Percentiles rank a stretch among this genome's conserved stretches.
Conservation (phyloP, 176 grass and related monocot species). For the Phoenix roebelenii region DNA sequence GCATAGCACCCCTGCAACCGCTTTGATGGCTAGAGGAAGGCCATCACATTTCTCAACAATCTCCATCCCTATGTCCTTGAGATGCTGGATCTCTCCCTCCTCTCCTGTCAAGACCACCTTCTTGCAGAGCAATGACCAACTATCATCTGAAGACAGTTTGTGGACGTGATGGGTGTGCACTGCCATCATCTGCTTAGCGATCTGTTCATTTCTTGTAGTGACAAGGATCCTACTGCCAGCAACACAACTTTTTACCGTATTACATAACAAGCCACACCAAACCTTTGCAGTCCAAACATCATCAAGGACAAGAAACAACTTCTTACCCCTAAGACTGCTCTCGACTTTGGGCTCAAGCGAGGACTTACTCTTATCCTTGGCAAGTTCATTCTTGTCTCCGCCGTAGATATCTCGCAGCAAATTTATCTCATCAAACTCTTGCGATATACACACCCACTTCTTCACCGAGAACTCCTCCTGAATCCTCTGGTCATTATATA, state of each 20-base stretch:
- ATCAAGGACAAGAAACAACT: conserved; percentile 23
- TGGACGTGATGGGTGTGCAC: conserved; percentile 12
- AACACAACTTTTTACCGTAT: conserved; percentile 5
- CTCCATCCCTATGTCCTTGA: not conserved
- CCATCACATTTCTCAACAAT: no score
- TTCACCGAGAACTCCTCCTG: conserved; percentile 17
- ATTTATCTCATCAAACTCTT: conserved; percentile 1
- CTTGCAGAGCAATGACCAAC: conserved; percentile 26
- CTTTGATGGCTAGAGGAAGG: no score
- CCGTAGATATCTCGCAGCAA: conserved; percentile 11
- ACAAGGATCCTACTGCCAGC: conserved; percentile 22
- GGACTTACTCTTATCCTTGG: not conserved
- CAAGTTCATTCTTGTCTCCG: not conserved
- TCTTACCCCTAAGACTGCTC: conserved; percentile 7
- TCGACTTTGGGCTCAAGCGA: conserved; percentile 11
- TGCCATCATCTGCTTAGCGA: conserved; percentile 19
- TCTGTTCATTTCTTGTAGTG: conserved; percentile 27
- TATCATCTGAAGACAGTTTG: conserved; percentile 19
- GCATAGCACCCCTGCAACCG: conserved; percentile 30
- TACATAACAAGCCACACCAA: conserved; percentile 11
- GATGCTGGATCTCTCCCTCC: conserved; percentile 1
- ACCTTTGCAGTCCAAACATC: conserved; percentile 25
- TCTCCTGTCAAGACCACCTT: conserved; percentile 9
- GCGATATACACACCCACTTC: conserved; percentile 24
- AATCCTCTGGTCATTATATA: conserved; percentile 1